Evolutionary conservation across 164 flowering plant genomes (phyloP), one percentile per base, ranked within the genome.

Genomic region (Aristolochia contorta): DNA sequence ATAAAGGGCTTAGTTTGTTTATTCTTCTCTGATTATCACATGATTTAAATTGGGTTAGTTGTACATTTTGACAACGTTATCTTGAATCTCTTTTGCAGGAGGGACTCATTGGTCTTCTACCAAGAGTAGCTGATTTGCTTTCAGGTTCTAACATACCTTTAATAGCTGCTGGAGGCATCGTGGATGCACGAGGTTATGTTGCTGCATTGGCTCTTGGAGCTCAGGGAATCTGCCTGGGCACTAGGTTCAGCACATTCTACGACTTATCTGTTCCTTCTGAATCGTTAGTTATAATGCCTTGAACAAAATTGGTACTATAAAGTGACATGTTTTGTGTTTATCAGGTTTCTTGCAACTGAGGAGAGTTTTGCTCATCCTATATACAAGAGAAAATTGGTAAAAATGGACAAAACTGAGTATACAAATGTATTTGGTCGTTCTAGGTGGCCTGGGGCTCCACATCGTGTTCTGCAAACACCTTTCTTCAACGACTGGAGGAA

Each of bases 131-230:
- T 47, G 96, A 92, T 69, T 78, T 87, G 60, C 83, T 80, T 50
- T 78, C 78, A 1, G 77, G 71, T 59, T 69, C 55, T 58, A 75
- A 77, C 57, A 84, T 89, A 62, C 80, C 90, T 16, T 69, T 87
- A 15, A 86, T 92, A 64, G 96, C 97, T 67, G 78, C 94, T n/a
- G 97, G 98, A 0, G 89, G 96, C 14, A 87, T 92, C 67, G 84
- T 77, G 27, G 94, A 92, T 71, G 87, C 75, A 24, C 96, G 96
- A 49, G 96, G 96, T 63, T 92, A 87, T 74, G 96, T 83, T 69
- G 96, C 96, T 68, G 91, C 96, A 21, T 68, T 89, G 77, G 89
- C 91, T 19, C 89, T 89, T 67, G 98, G 98, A 27, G 98, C 96
- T 68, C 80, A 79, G 56, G 98, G 89, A 10, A 61, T 92, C 61